phyloP scores from a whole-genome alignment of 2,329 filamentous ascomycete species.

The Xylariales sp. region DNA sequence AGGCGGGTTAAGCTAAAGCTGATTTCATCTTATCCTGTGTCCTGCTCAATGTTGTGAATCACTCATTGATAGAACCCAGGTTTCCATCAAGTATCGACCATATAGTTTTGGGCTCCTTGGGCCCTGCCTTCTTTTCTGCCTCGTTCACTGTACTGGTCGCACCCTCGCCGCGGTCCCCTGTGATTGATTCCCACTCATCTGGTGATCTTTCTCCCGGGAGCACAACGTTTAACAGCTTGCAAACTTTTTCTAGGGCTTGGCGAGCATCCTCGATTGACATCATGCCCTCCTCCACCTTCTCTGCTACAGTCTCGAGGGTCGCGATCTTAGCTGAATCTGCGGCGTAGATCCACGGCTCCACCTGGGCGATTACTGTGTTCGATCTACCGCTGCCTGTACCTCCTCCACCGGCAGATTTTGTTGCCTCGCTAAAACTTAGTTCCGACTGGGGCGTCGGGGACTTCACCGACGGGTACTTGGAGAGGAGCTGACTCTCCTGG shows the following conservation, averaged over 20 bases:
- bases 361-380: conserved; percentile 32
- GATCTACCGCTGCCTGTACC: conserved; percentile 27
- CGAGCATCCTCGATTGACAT: conserved; percentile 50
- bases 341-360: conserved; percentile 56
- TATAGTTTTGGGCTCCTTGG: conserved; percentile 23
- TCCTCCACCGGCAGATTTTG: conserved; percentile 30
- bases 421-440: conserved; percentile 41
- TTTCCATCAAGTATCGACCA: conserved; percentile 51
- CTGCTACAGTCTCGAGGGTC: conserved; percentile 53
- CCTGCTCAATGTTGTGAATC: conserved; percentile 4
- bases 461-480: conserved; percentile 41
- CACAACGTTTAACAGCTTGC: conserved; percentile 34
- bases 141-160: conserved; percentile 14
- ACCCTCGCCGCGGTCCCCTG: conserved; percentile 34
- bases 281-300: conserved; percentile 56
- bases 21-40: not conserved
- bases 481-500: conserved; percentile 60
- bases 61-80: conserved; percentile 43
- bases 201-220: conserved; percentile 8
- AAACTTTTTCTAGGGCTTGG: conserved; percentile 43
- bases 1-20: no score
- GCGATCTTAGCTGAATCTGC: conserved; percentile 56
- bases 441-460: conserved; percentile 23
- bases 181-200: conserved; percentile 19
- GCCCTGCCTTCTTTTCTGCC: conserved; percentile 14